Percentiles rank a stretch among this genome's conserved stretches.
phyloP scores from a whole-genome alignment of 73 alveolate species.

The Symbiodinium natans region DNA sequence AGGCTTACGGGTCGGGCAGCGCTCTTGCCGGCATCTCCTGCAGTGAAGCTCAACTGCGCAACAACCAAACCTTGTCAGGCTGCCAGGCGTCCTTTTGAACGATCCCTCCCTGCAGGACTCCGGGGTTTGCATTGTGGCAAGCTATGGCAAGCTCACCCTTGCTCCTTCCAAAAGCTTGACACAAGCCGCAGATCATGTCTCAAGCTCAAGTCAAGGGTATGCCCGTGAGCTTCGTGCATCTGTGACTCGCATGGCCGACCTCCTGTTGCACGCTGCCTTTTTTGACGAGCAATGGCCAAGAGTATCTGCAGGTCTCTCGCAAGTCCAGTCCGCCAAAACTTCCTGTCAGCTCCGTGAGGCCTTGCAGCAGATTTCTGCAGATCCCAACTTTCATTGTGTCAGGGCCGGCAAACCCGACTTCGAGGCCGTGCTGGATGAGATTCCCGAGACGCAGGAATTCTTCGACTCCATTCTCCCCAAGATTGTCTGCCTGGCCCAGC shows the following conservation, averaged over 20 bases:
- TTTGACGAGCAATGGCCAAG: conserved; percentile 11
- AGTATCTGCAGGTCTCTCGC: conserved; percentile 31
- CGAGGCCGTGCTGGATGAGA: conserved; percentile 55
- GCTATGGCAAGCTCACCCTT: too few relatives aligned
- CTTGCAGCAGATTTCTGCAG: conserved; percentile 23
- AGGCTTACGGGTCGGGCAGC: too few relatives aligned
- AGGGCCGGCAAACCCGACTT: conserved; percentile 66
- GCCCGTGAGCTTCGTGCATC: neutral
- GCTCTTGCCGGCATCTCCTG: too few relatives aligned
- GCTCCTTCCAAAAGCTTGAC: too few relatives aligned
- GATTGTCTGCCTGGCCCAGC: conserved; percentile 45
- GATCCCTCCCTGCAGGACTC: neutral
- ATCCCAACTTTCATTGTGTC: conserved; percentile 43
- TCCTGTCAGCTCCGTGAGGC: neutral
- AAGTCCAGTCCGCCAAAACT: neutral
- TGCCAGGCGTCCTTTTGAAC: neutral
- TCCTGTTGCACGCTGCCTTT: conserved; percentile 9
- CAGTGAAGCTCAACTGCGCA: too few relatives aligned
- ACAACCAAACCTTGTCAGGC: too few relatives aligned
- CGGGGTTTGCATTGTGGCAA: neutral
- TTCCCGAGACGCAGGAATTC: conserved; percentile 48
- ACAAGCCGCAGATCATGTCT: neutral
- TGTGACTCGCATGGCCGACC: neutral
- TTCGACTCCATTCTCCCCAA: conserved; percentile 29
- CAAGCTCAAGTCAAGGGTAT: neutral